A percentile compares a stretch with the other conserved stretches of the same genome.
These are phyloP conservation scores for Digitaria exilis DNA, from an alignment of 202 grass and related monocot genomes.

Conservation along the genomic window DNA sequence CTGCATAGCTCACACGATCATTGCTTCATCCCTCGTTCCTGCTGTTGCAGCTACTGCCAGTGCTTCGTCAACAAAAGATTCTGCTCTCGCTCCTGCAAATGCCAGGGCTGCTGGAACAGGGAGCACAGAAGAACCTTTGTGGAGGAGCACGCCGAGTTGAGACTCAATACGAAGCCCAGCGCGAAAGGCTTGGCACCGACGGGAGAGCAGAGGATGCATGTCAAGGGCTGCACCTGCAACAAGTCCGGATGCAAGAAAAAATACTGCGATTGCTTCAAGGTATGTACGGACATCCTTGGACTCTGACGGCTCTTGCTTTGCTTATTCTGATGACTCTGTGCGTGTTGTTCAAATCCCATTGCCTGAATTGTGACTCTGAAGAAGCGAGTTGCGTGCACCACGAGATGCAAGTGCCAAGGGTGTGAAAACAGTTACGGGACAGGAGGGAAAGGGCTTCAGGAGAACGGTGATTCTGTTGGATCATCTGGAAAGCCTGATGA, in stretches of 20 bases:
- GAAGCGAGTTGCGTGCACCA: constrained; percentile 23
- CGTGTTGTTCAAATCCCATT: neutral
- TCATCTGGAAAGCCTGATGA: no score
- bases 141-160: constrained; percentile 1
- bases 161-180: neutral
- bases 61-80: neutral
- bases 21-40: neutral
- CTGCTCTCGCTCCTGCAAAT: constrained; percentile 23
- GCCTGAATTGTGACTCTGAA: constrained; percentile 11
- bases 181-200: neutral
- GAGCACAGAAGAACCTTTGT: neutral
- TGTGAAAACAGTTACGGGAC: constrained; percentile 5
- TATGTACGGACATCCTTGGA: neutral
- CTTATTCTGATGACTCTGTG: neutral
- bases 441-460: neutral
- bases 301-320: neutral
- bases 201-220: neutral
- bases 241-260: constrained; percentile 40
- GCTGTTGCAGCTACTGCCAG: neutral
- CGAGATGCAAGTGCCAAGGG: constrained; percentile 16
- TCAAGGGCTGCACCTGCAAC: constrained; percentile 40
- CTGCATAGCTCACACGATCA: neutral
- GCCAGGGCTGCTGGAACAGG: constrained; percentile 12
- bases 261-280: constrained; percentile 47
- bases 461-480: neutral